Base-by-base conservation (phyloP, 257 asterid species). In the Solanum chiquidenum region DNA sequence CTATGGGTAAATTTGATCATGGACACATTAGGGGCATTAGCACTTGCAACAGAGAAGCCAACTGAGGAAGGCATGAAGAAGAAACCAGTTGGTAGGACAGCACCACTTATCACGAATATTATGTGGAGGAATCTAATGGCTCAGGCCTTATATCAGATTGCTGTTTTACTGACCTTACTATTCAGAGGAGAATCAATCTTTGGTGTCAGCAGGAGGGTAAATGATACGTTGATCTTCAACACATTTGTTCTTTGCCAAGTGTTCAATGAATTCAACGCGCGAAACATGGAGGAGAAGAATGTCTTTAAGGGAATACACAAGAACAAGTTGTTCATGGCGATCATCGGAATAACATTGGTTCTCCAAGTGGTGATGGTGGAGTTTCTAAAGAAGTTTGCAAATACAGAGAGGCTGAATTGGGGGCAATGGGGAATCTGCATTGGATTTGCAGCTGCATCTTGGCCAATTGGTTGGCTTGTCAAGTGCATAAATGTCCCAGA, bases 81-180 rank as follows among this genome's bases (percentile, higher is more conserved):
- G 91, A 86, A 88, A 9, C 94, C 93, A 0, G 93, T 92, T 7
- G 92, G 93, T 3, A 87, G 94, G 9, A 89, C 90, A 9, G 92
- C 69, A 40, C 93, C 93, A 12, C 92, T 91, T 21, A 90, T 92
- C 79, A 90, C 93, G 74, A 91, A 92, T 33, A 12, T 89, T 49
- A 92, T 92, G 94, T 92, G 94, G 94, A 91, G 94, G 34, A 92
- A 92, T 80, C 85, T 92, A 46, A n/a, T 90, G 18, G 90, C 90
- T 87, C 93, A 92, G 69, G 92, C 93, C 21, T 12, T 91, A 4
- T 92, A 92, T 34, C 93, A 91, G 77, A 90, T 92, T 42, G 8
- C 86, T 4, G 85, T 91, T 33, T 91, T 92, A 49, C 27, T 92
- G 76, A 89, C 88, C 29, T 20, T 92, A 46, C 92, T 91, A 29